These are phyloP conservation scores for Scheffersomyces insectosa DNA, from an alignment of 1,139 yeast genomes.

Conservation along the genomic window DNA sequence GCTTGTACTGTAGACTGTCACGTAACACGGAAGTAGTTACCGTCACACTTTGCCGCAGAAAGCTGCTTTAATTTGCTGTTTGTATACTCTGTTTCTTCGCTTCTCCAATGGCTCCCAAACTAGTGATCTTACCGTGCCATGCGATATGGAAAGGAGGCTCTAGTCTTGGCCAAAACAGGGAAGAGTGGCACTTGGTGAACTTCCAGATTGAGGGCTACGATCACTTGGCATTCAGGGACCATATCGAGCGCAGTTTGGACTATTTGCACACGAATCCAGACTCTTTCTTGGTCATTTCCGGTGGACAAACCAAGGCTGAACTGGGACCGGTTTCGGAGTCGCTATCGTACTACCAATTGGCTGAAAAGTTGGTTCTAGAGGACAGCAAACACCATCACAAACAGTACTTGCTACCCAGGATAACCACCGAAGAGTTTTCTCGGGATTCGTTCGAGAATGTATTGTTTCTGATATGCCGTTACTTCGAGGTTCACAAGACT, in stretches of 20 bases:
- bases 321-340: conserved; percentile 63
- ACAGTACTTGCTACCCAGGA: conserved; percentile 19
- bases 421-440: conserved; percentile 66
- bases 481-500: conserved; percentile 42
- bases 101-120: background rate
- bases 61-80: no score
- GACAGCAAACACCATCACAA: conserved; percentile 2
- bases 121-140: conserved; percentile 65
- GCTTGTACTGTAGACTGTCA: no score
- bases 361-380: conserved; percentile 17
- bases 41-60: no score
- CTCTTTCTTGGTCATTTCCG: conserved; percentile 56
- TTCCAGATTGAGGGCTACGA: conserved; percentile 73
- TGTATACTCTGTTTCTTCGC: background rate
- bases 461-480: conserved; percentile 60
- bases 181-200: conserved; percentile 64
- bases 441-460: conserved; percentile 83
- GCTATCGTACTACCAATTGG: conserved; percentile 51
- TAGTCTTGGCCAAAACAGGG: conserved; percentile 35
- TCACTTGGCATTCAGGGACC: conserved; percentile 66
- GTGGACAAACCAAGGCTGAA: conserved; percentile 68
- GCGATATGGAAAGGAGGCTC: conserved; percentile 55
- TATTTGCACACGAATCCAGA: conserved; percentile 29
- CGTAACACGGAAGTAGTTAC: no score
- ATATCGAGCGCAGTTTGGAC: conserved; percentile 44